phyloP scores from a whole-genome alignment of 2,329 filamentous ascomycete species.

The Diplodia mutila region DNA sequence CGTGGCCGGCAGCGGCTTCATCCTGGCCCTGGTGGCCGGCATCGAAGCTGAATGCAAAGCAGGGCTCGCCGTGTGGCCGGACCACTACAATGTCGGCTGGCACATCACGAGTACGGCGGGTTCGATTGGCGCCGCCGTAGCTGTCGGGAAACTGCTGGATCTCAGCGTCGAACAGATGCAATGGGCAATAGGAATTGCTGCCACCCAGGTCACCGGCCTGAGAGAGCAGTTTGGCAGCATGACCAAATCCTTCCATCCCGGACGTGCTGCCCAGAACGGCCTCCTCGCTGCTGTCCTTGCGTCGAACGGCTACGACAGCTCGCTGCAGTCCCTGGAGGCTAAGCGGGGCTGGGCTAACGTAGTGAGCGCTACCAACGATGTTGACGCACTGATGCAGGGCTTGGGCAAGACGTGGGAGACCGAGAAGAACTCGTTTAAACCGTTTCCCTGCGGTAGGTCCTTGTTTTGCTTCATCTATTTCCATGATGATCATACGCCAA shows the following conservation, averaged over 20 bases:
- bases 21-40: conserved; percentile 57
- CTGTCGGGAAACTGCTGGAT: conserved; percentile 53
- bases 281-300: conserved; percentile 54
- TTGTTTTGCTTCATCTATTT: neutral
- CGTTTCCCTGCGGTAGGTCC: conserved; percentile 54
- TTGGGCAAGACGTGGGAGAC: conserved; percentile 55
- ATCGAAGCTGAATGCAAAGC: conserved; percentile 59
- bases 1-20: conserved; percentile 52
- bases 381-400: conserved; percentile 45
- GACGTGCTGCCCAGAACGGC: conserved; percentile 58
- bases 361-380: conserved; percentile 49
- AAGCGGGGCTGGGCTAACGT: conserved; percentile 60
- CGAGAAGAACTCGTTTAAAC: conserved; percentile 59
- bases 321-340: conserved; percentile 53
- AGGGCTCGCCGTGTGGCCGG: conserved; percentile 56
- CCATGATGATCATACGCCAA: neutral
- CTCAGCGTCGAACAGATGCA: conserved; percentile 47
- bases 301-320: conserved; percentile 54
- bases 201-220: conserved; percentile 58
- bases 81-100: conserved; percentile 61
- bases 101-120: conserved; percentile 60
- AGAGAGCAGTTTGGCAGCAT: conserved; percentile 61
- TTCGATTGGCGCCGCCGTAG: conserved; percentile 58
- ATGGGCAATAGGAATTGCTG: conserved; percentile 58
- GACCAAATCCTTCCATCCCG: conserved; percentile 60